Base-by-base conservation (phyloP, 345 rosid species). In the Tarenaya hassleriana region DNA sequence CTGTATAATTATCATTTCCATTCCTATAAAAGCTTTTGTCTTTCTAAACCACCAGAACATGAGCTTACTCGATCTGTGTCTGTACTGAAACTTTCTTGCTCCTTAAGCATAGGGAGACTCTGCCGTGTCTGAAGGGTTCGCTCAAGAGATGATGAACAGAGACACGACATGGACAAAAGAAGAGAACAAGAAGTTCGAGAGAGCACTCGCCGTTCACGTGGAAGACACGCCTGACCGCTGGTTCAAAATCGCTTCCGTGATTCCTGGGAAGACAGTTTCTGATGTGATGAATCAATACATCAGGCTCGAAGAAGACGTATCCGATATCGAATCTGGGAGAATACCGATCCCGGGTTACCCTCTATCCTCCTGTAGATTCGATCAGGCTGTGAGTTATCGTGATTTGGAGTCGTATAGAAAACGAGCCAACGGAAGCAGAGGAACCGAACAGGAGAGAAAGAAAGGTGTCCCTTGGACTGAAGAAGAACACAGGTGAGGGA, bases 381-480 rank as follows among this genome's bases (percentile, higher is more conserved):
- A 70, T 34, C 9, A 40, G n/a, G n/a, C n/a, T n/a, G n/a, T n/a
- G n/a, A n/a, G n/a, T n/a, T n/a, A n/a, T 18, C 63, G 70, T 14
- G 70, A 55, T 59, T 70, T 68, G 43, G 77, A 78, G 31, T 67
- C 63, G 0, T 68, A 33, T 39, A 69, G 96, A 37, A 92, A 85
- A 68, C 74, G 75, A 49, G 33, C 84, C 52, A 47, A 35, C 10
- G 74, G 69, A 29, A 48, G 60, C 10, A 77, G 69, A 62, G 67
- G 56, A 37, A 39, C 50, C 64, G 95, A 92, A 56, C 94, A 88
- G 8, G 95, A 83, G 50, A 77, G 95, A 56, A 88, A 81, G 74
- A 92, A 83, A 58, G 98, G 96, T 1, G 84, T 85, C n/a, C 96
- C 95, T 3, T 92, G 98, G 98, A 92, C 98, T 9, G 86, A 92